A percentile compares a stretch with the other conserved stretches of the same genome.
These are phyloP conservation scores for Fusarium redolens DNA, from an alignment of 2,329 filamentous ascomycete genomes.

Conservation along the genomic window DNA sequence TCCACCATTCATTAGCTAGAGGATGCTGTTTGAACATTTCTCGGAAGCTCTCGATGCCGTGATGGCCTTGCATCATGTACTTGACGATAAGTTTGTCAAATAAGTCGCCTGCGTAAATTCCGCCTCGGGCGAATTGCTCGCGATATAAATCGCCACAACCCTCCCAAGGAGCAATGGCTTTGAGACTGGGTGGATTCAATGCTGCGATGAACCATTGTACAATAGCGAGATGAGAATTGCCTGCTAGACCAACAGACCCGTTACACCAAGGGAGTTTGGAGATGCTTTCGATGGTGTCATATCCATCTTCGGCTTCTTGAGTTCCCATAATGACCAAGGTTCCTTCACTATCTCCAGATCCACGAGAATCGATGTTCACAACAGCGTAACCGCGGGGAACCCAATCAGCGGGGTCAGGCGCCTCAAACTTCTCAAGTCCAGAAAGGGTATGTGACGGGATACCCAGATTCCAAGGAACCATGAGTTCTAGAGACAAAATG, in stretches of 20 bases:
- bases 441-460: conserved; percentile 7
- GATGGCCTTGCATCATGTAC: conserved; percentile 15
- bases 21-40: conserved; percentile 8
- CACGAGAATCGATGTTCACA: conserved; percentile 11
- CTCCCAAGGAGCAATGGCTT: conserved; percentile 13
- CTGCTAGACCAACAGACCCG: not conserved
- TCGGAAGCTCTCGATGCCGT: conserved; percentile 5
- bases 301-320: conserved; percentile 7
- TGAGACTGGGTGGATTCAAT: not conserved
- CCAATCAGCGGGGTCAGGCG: conserved; percentile 13
- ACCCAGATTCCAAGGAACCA: conserved; percentile 5
- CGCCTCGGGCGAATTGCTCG: not conserved
- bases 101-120: not conserved
- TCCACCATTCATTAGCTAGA: conserved; percentile 10
- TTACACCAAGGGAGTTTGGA: not conserved
- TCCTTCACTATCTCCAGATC: conserved; percentile 1
- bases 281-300: not conserved
- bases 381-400: conserved; percentile 14
- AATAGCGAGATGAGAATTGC: conserved; percentile 16
- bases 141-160: not conserved
- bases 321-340: conserved; percentile 15
- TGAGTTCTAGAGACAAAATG: not conserved
- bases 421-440: conserved; percentile 15
- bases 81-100: conserved; percentile 14
- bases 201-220: conserved; percentile 20